Evolutionary conservation across 176 grass and related monocot genomes (phyloP), one percentile per base, ranked within the genome.

Genomic region (Avena eriantha): DNA sequence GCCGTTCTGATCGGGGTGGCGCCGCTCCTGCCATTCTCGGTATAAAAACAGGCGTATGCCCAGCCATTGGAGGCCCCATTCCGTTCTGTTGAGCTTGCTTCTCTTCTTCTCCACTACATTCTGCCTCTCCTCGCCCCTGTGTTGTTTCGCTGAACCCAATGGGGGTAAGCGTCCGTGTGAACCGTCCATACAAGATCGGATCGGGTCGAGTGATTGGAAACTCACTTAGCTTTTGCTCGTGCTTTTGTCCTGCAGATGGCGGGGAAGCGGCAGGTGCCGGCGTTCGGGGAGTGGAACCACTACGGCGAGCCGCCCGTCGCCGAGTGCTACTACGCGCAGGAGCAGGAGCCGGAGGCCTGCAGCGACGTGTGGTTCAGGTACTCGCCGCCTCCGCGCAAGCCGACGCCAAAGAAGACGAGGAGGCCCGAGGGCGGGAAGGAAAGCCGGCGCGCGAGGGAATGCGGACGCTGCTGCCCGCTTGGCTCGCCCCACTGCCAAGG

Each of bases 231-330:
- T 35, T 36, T 36, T 36, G 31, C 70, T 48, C 15, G 6, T 15
- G 5, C 31, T 43, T 60, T 18, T 23, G 23, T 63, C 59, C 10
- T 49, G 50, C 51, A 58, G 48, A 84, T 31, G 65, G 43, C 54
- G 21, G 82, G 78, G 78, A 16, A 70, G 78, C 18, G 61, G 29
- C 88, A 90, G 70, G 78, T 86, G 59, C 69, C 70, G 50, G 70
- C 88, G 50, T 90, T 90, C 70, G 83, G 88, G 60, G 83, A 77
- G 83, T 86, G 88, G 83, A 85, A 89, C 59, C 26, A n/a, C 49
- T 2, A 82, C 65, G 26, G 48, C 5, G 47, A 56, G 47, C 83
- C 35, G 19, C 80, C 74, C 23, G 43, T 29, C 36, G 51, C 76
- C 10, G 58, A 56, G 34, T 80, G 77, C 68, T 75, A n/a, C 74